A percentile compares a stretch with the other conserved stretches of the same genome.
Conservation (phyloP, 306 rosid genomes). For the Quercus glauca region DNA sequence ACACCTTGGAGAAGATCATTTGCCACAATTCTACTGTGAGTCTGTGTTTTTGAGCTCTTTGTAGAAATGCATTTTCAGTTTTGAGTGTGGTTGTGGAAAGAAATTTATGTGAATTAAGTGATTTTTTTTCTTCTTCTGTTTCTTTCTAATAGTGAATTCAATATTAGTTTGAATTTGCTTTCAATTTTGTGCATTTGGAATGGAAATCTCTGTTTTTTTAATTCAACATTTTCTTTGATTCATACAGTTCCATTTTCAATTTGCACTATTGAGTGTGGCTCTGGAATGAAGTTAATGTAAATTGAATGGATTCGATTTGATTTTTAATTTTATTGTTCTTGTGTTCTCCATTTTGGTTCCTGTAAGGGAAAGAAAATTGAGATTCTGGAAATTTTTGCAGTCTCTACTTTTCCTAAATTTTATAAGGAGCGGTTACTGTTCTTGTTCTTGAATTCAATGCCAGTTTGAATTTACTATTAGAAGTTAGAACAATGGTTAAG, state of each 20-base stretch:
- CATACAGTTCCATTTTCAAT: background rate
- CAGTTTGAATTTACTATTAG: too few relatives aligned
- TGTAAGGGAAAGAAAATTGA: too few relatives aligned
- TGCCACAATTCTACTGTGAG: constrained; percentile 96
- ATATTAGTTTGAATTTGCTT: background rate
- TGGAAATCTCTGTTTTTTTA: background rate
- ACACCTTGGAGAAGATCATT: constrained; percentile 84
- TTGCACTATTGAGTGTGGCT: background rate
- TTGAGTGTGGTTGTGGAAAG: background rate
- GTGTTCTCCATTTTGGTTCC: too few relatives aligned
- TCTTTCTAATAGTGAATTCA: background rate
- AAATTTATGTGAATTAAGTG: background rate
- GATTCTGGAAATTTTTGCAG: too few relatives aligned
- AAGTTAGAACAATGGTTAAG: too few relatives aligned
- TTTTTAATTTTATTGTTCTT: background rate
- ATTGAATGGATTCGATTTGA: background rate
- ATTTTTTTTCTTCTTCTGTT: background rate
- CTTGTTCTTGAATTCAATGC: too few relatives aligned
- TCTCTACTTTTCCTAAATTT: too few relatives aligned
- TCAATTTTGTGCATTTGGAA: background rate
- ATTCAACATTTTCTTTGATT: background rate
- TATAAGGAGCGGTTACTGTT: too few relatives aligned
- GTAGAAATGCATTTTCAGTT: background rate
- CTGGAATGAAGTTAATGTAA: background rate
- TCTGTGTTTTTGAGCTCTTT: background rate